Base-by-base conservation (phyloP, 768 basidiomycete genomes). In the Rhizopogon roseolus region DNA sequence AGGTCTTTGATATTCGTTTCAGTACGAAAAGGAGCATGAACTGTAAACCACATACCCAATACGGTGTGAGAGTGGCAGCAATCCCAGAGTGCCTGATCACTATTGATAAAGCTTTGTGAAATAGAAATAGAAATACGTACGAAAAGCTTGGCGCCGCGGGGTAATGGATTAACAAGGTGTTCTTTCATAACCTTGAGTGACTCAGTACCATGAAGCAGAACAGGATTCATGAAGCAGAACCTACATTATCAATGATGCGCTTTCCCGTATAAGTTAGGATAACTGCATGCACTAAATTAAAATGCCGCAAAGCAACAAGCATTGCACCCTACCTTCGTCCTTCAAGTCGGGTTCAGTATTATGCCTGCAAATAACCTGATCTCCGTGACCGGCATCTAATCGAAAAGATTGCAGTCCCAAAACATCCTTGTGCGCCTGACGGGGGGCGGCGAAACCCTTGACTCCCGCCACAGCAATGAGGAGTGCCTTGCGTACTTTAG, bases 361-460 rank as follows among this genome's bases (percentile, higher is more conserved):
- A 56, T 80, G 68, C 17, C 61, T 56, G 19, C 76, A 78, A 2
- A 69, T 56, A 5, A 75, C 66, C 54, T 84, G 82, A 16, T 61
- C 58, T 0, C 75, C 76, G 57, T 84, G 81, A 0, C 82, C 82
- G 0, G 81, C 74, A 58, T 78, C 77, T 17, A n/a, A n/a, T n/a
- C 19, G 2, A 9, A 16, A 22, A 22, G 8, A 22, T 16, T 7
- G 22, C 53, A 56, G 46, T 17, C 28, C 36, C 9, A 1, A 10
- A 36, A 54, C 44, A 34, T 56, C 53, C 13, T 3, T 44, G 36
- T 56, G 45, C n/a, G 55, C 55, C 5, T 46, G 40, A 22, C 14
- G 55, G 46, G 54, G 44, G 19, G 1, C 4, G 10, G 9, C 2
- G 17, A 49, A 54, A 7, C 51, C 41, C 6, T 36, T 3, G 28